Evolutionary conservation across 108 stramenopile species (phyloP).

Genomic region (Nannochloropsis gaditana): DNA sequence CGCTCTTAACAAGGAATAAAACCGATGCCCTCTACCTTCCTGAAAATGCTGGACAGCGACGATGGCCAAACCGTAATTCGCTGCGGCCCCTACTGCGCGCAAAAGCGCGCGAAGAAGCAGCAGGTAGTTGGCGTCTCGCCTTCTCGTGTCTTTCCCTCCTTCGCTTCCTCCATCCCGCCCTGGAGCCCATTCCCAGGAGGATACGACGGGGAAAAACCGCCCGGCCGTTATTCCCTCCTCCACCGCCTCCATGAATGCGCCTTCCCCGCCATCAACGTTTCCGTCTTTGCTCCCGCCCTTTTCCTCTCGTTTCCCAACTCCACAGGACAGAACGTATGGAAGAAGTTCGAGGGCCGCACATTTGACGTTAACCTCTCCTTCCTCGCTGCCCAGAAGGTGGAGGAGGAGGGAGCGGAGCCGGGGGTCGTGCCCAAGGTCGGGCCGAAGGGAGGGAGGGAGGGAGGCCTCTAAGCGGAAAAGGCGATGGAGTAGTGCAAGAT

Average conservation of each 20-base stretch:
- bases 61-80: background rate
- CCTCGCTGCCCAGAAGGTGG: background rate
- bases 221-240: background rate
- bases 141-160: background rate
- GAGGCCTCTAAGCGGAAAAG: background rate
- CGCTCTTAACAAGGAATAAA: background rate
- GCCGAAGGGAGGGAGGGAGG: constrained; percentile 9
- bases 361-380: background rate
- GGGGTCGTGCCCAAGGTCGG: background rate
- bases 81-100: background rate
- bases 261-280: background rate
- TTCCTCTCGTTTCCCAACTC: background rate
- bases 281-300: background rate
- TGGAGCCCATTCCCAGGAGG: background rate
- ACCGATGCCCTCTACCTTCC: background rate
- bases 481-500: background rate
- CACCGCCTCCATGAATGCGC: background rate
- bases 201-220: background rate
- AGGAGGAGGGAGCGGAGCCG: background rate
- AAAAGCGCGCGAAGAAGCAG: constrained; percentile 11
- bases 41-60: background rate
- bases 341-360: background rate
- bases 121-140: background rate
- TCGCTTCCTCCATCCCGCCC: background rate
- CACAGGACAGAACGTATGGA: background rate